Evolutionary conservation across 495 filamentous ascomycete genomes (phyloP), one percentile per base, ranked within the genome.

Genomic region (Hypoxylon perforatum): DNA sequence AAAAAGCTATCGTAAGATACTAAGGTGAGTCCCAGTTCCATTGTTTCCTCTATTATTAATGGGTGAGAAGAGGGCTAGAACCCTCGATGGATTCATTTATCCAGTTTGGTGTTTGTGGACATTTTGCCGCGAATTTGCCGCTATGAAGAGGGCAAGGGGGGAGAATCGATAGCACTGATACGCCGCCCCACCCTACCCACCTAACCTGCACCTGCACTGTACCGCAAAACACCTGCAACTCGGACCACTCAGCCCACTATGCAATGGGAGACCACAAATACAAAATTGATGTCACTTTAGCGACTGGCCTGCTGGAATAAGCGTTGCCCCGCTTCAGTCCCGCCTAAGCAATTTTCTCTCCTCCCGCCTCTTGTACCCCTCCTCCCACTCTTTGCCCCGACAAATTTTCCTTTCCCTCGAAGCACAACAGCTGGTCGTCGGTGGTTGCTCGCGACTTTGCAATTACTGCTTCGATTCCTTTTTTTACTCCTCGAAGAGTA

Each of bases 401-500:
- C 63, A 67, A 67, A 70, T 62, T 70, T 65, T 70, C 58, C 62
- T 57, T 63, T 63, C 42, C 67, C 36, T 57, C 49, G 57, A 70
- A 65, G 71, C 71, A 74, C 54, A 72, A 67, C 57, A 65, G 57
- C 55, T 75, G 54, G 67, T 73, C 70, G 70, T 70, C 67, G 67
- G 70, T 73, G 64, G 70, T 73, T 65, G 60, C 68, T 75, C 69
- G 70, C 71, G 70, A 75, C 63, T 64, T 49, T 71, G 53, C 56
- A 63, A 44, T 57, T 52, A 57, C 62, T 25, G 33, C 51, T 63
- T 65, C 56, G 30, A 42, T 56, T 58, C 42, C 42, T 50, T 19
- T 44, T 49, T 46, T 50, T 59, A 66, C 22, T 33, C 53, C n/a
- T n/a, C n/a, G n/a, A n/a, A n/a, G 55, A 65, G 11, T 17, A 39